Base-by-base conservation (phyloP, 345 rosid genomes). In the Melaleuca quinquenervia region DNA sequence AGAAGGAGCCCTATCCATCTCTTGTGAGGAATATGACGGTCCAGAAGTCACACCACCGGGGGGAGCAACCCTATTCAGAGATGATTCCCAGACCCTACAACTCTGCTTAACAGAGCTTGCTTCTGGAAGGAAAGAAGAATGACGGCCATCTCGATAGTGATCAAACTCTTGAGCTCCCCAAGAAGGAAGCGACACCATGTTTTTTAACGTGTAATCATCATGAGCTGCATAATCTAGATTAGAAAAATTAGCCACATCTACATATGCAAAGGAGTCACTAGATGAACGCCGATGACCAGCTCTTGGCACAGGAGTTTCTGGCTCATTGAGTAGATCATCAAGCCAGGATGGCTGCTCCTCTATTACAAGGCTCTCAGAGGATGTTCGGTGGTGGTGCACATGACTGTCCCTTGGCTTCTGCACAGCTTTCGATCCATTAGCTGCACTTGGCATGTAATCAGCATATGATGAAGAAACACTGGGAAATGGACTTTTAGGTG, bases 291-390 rank as follows among this genome's bases (percentile, higher is more conserved):
- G 90, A 91, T 98, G 99, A 89, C 96, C 95, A 52, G 96, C 98
- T 93, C 88, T 93, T 29, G 93, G 94, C 29, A 93, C 98, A 82
- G 99, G 99, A 62, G 95, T 98, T 84, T 98, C 99, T 0, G 99
- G 99, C 89, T 98, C 99, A 49, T 96, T 94, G 85, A 98, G 98
- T 83, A 96, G 96, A 92, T 98, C 99, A 92, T 98, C 99, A 84
- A 96, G 97, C 99, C 99, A 98, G 85, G 96, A 98, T 85, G 99
- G 99, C 88, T 95, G 99, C 89, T 96, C 99, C 82, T 98, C 99
- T 76, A 93, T 84, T 82, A 95, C 86, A 84, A 93, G 83, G 83
- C 96, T 94, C 93, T 96, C 99, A 21, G 99, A 98, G 56, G 98
- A 94, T 88, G 99, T 98, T 48, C 99, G 92, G 53, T 94, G 99